phyloP scores from a whole-genome alignment of 805 yeast genomes.

The Wickerhamiella domercqiae region DNA sequence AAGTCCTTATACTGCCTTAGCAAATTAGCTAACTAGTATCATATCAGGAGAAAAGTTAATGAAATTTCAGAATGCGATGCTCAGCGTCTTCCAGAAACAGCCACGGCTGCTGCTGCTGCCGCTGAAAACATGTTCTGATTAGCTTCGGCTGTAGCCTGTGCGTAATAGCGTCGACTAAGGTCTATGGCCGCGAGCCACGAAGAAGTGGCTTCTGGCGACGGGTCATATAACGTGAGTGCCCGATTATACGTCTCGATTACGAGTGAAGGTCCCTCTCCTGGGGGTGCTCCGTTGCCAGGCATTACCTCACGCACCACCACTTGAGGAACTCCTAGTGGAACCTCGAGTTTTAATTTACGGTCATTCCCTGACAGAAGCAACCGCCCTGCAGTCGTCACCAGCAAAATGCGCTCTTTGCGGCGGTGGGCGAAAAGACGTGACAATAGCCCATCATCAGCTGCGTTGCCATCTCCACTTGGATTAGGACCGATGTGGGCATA shows the following conservation, averaged over 20 bases:
- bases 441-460: slow-evolving; percentile 15
- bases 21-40: too few species aligned
- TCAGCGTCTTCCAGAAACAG: slow-evolving; percentile 21
- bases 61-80: too few species aligned
- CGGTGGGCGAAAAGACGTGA: slow-evolving; percentile 20
- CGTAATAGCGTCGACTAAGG: slow-evolving; percentile 19
- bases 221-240: slow-evolving; percentile 23
- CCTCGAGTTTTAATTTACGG: slow-evolving; percentile 20
- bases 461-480: slow-evolving; percentile 6
- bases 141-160: slow-evolving; percentile 19
- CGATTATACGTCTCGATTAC: slow-evolving; percentile 23
- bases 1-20: too few species aligned
- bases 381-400: slow-evolving; percentile 25
- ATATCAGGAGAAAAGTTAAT: too few species aligned
- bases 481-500: slow-evolving; percentile 15
- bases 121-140: slow-evolving; percentile 22
- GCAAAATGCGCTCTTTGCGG: slow-evolving; percentile 20
- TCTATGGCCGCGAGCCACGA: slow-evolving; percentile 24
- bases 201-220: slow-evolving; percentile 15
- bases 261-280: slow-evolving; percentile 17
- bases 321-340: slow-evolving; percentile 23
- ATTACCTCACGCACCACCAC: slow-evolving; percentile 22
- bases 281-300: slow-evolving; percentile 10
- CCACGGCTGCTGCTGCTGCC: slow-evolving; percentile 24
- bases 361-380: slow-evolving; percentile 23